These are phyloP conservation scores for Hyaloscypha finlandica DNA, from an alignment of 495 filamentous ascomycete genomes.

Conservation along the genomic window DNA sequence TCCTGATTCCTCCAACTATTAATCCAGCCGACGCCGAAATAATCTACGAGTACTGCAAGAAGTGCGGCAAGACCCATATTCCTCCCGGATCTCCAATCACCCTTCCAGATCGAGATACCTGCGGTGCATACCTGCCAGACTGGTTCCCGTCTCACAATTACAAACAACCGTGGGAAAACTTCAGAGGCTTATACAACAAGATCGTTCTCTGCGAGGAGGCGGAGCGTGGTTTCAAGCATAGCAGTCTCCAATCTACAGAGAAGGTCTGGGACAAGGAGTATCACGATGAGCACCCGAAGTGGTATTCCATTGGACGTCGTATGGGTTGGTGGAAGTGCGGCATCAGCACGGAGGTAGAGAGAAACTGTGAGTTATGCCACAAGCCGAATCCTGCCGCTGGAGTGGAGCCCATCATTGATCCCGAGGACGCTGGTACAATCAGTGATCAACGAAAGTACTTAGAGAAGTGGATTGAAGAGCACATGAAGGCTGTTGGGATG, in stretches of 20 bases:
- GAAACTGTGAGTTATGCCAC: constrained; percentile 35
- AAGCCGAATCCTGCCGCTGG: background rate
- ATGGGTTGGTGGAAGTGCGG: constrained; percentile 48
- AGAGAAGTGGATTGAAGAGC: background rate
- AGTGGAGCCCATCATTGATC: background rate
- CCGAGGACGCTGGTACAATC: background rate
- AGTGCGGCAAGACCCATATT: constrained; percentile 21
- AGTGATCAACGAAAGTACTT: background rate
- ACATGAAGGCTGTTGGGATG: background rate
- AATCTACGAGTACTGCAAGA: constrained; percentile 12
- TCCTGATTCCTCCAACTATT: background rate
- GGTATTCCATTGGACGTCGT: constrained; percentile 28
- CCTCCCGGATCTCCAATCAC: constrained; percentile 25
- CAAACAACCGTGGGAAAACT: constrained; percentile 9
- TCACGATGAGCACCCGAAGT: constrained; percentile 37
- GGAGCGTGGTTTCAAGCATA: background rate
- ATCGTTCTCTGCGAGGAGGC: background rate
- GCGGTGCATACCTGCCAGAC: constrained; percentile 19
- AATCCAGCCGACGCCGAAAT: background rate
- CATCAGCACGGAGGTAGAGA: constrained; percentile 36
- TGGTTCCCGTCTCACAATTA: constrained; percentile 15
- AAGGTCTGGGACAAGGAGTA: constrained; percentile 34
- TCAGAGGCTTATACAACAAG: constrained; percentile 1
- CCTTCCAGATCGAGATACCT: constrained; percentile 30
- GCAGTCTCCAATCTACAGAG: background rate